phyloP scores from a whole-genome alignment of 768 basidiomycete genomes.

The Tricholoma bakamatsutake region DNA sequence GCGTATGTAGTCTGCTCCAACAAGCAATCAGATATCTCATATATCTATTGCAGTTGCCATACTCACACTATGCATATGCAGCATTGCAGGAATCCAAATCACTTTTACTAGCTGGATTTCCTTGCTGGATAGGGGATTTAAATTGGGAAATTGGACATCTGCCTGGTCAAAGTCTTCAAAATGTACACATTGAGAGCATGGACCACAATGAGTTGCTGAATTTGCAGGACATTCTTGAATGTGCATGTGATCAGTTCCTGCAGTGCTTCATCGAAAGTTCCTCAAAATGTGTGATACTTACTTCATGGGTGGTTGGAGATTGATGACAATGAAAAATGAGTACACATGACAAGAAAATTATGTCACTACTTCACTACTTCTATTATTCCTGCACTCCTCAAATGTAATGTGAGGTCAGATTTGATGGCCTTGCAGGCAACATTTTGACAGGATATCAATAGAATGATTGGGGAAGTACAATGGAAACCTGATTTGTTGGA shows the following conservation, averaged over 20 bases:
- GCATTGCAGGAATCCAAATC: background rate
- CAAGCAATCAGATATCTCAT: background rate
- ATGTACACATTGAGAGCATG: background rate
- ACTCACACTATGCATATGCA: background rate
- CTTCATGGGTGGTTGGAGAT: too few relatives aligned
- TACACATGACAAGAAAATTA: too few relatives aligned
- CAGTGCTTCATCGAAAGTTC: too few relatives aligned
- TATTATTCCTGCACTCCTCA: background rate
- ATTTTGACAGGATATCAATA: background rate
- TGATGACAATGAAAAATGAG: too few relatives aligned
- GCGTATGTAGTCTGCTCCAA: too few relatives aligned
- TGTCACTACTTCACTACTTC: too few relatives aligned
- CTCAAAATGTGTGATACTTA: too few relatives aligned
- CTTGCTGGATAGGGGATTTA: background rate
- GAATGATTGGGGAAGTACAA: too few relatives aligned
- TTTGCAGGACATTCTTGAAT: background rate
- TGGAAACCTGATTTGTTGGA: too few relatives aligned
- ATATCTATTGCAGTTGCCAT: background rate
- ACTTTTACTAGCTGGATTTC: background rate
- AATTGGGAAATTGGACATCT: background rate
- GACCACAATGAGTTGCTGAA: background rate
- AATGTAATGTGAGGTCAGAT: background rate
- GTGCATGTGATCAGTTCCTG: too few relatives aligned
- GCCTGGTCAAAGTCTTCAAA: too few relatives aligned
- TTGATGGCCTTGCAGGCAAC: too few relatives aligned